Conservation (phyloP, 257 asterid species). For the Solanum etuberosum region DNA sequence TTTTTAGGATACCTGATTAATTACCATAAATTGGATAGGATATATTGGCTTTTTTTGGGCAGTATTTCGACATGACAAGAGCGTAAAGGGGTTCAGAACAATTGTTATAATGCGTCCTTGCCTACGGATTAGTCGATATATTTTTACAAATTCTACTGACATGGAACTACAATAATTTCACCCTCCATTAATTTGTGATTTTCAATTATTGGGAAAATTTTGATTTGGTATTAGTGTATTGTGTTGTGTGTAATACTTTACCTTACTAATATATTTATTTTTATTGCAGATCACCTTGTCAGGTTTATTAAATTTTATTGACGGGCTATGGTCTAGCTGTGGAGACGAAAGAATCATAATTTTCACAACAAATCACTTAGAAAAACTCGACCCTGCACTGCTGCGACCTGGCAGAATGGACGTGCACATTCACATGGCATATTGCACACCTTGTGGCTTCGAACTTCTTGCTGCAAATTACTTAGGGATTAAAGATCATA, state of each 20-base stretch:
- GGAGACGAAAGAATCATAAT: background rate
- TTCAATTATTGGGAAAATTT: background rate
- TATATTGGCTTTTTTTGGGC: background rate
- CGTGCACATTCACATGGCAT: background rate
- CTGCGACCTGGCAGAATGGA: conserved; percentile 28
- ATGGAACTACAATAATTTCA: background rate
- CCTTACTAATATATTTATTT: background rate
- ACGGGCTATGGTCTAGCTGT: background rate
- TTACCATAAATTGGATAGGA: background rate
- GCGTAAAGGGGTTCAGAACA: background rate
- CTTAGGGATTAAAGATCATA: background rate
- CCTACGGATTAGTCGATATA: background rate
- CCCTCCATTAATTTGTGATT: background rate
- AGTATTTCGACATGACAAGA: background rate
- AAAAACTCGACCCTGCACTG: conserved; percentile 20
- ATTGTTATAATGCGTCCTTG: background rate
- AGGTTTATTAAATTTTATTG: conserved; percentile 11
- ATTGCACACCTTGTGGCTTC: background rate
- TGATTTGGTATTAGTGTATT: background rate
- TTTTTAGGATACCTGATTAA: background rate
- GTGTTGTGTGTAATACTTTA: background rate
- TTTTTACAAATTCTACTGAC: background rate
- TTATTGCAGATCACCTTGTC: background rate
- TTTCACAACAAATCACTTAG: conserved; percentile 16
- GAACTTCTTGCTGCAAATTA: background rate